Conservation (phyloP, 2,329 filamentous ascomycete species). For the Acrocalymma vagum region DNA sequence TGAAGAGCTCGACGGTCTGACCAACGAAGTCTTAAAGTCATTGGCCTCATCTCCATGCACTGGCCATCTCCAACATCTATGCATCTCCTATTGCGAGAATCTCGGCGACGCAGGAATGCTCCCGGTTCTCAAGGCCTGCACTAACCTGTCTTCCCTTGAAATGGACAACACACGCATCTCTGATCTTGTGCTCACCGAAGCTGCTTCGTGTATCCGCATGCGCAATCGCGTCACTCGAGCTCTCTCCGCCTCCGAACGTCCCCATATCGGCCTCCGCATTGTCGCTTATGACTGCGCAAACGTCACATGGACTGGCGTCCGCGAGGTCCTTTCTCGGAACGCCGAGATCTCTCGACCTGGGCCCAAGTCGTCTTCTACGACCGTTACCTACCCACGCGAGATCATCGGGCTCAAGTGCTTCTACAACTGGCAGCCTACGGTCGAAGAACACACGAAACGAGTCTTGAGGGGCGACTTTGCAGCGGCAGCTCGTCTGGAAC, state of each 20-base stretch:
- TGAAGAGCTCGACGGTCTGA: conserved; percentile 82
- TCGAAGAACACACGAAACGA: conserved; percentile 90
- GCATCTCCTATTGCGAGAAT: conserved; percentile 88
- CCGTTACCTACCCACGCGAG: conserved; percentile 73
- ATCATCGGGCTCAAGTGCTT: conserved; percentile 91
- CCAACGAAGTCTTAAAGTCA: conserved; percentile 76
- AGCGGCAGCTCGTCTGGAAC: conserved; percentile 80
- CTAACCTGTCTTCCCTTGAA: conserved; percentile 73
- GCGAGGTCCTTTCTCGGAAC: conserved; percentile 86
- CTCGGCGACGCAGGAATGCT: conserved; percentile 86
- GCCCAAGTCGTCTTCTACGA: conserved; percentile 32
- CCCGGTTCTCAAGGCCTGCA: conserved; percentile 79
- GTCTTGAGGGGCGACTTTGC: conserved; percentile 79
- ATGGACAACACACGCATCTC: conserved; percentile 95
- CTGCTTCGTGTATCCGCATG: conserved; percentile 77
- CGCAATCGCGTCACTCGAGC: conserved; percentile 62
- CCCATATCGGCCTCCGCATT: conserved; percentile 71
- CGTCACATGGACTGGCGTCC: conserved; percentile 90
- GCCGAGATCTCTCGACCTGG: conserved; percentile 70
- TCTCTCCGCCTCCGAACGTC: conserved; percentile 39
- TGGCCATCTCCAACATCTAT: conserved; percentile 76
- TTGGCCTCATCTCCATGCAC: conserved; percentile 81
- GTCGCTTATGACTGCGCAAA: conserved; percentile 92
- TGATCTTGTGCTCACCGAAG: conserved; percentile 85
- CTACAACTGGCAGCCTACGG: conserved; percentile 93